Evolutionary conservation across 2,329 filamentous ascomycete species (phyloP).

Genomic region (Talaromyces amestolkiae): DNA sequence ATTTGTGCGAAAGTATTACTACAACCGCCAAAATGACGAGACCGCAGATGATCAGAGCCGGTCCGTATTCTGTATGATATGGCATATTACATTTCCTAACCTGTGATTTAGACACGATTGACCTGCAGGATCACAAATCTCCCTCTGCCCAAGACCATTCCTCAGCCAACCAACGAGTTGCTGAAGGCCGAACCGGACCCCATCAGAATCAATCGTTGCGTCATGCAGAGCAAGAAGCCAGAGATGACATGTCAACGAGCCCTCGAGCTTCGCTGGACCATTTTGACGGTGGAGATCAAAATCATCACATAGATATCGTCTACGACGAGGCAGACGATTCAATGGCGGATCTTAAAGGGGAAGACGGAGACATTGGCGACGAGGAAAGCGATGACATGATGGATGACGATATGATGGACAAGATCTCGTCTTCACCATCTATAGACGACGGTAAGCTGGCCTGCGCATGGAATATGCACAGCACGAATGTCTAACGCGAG

Average conservation of each 20-base stretch:
- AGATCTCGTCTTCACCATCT: constrained; percentile 96
- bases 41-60: constrained; percentile 47
- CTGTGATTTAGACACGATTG: constrained; percentile 72
- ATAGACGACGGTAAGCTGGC: constrained; percentile 93
- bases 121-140: constrained; percentile 79
- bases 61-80: constrained; percentile 29
- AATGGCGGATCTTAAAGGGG: constrained; percentile 26
- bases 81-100: not conserved
- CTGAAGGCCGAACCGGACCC: constrained; percentile 61
- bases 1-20: not conserved
- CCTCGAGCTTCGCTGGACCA: constrained; percentile 60
- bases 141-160: constrained; percentile 83
- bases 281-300: constrained; percentile 37
- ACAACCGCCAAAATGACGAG: constrained; percentile 35
- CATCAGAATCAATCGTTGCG: constrained; percentile 85
- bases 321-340: constrained; percentile 35
- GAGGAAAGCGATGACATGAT: constrained; percentile 67
- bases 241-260: constrained; percentile 67
- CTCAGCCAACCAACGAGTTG: constrained; percentile 52
- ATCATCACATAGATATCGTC: constrained; percentile 31
- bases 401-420: constrained; percentile 96
- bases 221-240: constrained; percentile 72
- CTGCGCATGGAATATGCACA: not conserved
- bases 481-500: constrained; percentile 30
- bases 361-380: constrained; percentile 58